Percentiles rank a stretch among this genome's conserved stretches.
Conservation (phyloP, 208 protist genomes). For the Giardia muris region DNA sequence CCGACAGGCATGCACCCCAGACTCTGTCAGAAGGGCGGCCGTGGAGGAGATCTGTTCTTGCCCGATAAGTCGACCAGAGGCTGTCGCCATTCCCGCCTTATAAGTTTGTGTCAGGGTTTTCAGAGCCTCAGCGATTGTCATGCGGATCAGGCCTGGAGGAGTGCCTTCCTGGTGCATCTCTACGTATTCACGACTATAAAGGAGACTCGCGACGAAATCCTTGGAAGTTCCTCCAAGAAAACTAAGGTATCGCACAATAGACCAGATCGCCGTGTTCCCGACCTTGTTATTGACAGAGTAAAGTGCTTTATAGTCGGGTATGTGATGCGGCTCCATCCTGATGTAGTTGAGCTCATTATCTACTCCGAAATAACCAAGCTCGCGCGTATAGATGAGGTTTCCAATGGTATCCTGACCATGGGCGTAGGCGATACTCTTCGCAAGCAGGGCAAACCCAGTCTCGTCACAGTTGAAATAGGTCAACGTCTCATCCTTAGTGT, state of each 20-base stretch:
- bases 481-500: too few relatives aligned
- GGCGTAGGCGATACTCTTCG: too few relatives aligned
- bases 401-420: too few relatives aligned
- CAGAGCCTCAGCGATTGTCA: not conserved
- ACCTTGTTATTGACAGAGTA: not conserved
- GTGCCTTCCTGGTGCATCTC: not conserved
- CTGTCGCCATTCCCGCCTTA: not conserved
- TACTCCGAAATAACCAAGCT: not conserved
- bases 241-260: too few relatives aligned
- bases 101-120: not conserved
- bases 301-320: not conserved
- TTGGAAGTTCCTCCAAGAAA: too few relatives aligned
- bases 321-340: not conserved
- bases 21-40: not conserved
- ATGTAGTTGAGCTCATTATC: not conserved
- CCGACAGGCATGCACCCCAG: not conserved
- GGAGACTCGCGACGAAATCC: not conserved
- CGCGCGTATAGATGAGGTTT: not conserved
- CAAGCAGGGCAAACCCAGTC: too few relatives aligned
- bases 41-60: not conserved
- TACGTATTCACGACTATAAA: not conserved
- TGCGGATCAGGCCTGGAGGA: not conserved
- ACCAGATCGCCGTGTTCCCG: not conserved
- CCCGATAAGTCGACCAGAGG: too few relatives aligned
- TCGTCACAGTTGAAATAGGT: too few relatives aligned